phyloP scores from a whole-genome alignment of 768 basidiomycete species.

The Mycena capillaripes region DNA sequence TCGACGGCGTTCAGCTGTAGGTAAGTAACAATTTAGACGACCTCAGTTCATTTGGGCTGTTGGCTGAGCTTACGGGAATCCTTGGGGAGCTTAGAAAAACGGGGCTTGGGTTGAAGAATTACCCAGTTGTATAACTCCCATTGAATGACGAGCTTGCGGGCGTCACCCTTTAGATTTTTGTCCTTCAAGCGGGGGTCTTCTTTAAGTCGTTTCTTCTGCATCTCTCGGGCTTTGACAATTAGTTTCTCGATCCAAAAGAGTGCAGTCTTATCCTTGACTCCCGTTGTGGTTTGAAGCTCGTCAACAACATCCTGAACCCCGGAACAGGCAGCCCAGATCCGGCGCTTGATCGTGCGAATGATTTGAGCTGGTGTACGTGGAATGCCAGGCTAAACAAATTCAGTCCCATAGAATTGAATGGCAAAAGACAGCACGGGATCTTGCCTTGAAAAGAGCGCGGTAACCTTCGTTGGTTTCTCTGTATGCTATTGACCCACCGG shows the following conservation, averaged over 20 bases:
- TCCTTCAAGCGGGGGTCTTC: conserved; percentile 1
- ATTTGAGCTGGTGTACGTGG: not conserved
- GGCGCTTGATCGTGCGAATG: not conserved
- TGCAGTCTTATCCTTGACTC: conserved; percentile 48
- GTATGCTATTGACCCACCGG: conserved; percentile 40
- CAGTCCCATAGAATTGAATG: not conserved
- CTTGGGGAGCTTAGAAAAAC: not conserved
- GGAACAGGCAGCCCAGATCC: conserved; percentile 31
- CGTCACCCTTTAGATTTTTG: conserved; percentile 6
- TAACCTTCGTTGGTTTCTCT: conserved; percentile 37
- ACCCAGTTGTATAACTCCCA: conserved; percentile 21
- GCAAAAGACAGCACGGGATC: not conserved
- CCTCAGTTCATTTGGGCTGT: not conserved
- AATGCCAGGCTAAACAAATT: not conserved
- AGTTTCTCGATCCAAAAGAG: conserved; percentile 43
- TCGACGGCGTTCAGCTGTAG: not conserved
- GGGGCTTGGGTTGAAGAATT: not conserved
- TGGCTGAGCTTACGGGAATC: not conserved
- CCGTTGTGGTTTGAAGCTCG: conserved; percentile 37
- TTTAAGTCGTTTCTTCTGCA: not conserved
- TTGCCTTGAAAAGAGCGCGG: conserved; percentile 1
- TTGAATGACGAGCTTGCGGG: conserved; percentile 4
- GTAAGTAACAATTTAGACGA: not conserved
- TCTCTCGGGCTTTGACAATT: not conserved
- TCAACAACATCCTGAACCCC: conserved; percentile 31